Evolutionary conservation across 208 protist genomes (phyloP), one percentile per base, ranked within the genome.

Genomic region (Crithidia mellificae): DNA sequence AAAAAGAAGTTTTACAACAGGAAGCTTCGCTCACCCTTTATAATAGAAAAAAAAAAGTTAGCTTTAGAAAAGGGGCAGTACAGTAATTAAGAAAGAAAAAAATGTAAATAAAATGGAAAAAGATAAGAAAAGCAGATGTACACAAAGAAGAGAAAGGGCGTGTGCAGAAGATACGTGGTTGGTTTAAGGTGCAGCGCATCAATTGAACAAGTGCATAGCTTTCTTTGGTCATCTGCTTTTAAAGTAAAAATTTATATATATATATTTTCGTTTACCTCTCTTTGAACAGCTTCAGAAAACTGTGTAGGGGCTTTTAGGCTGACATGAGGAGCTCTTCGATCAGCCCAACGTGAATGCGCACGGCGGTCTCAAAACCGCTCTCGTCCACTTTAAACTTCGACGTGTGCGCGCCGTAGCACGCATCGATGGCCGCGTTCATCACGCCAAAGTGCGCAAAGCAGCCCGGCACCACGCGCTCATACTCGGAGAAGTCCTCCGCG

Each of bases 401-500:
- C 59, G 63, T 82, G 62, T 88, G 84, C 27, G 69, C 78, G 49
- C 68, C 61, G 55, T 84, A 34, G 49, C 51, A 67, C 17, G 69
- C 61, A 19, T 59, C 69, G 20, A 75, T 75, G 0, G 38, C 34
- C 30, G 74, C 63, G 24, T 69, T 69, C 27, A 65, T 43, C 6
- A 83, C 80, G 25, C 85, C 85, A 34, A 91, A 73, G 69, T 61
- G 67, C 44, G 72, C 79, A 15, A 88, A 74, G 65, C 82, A 91
- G n/a, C 82, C 85, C 6, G 82, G 80, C 36, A 85, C 69, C 38
- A 81, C 68, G 11, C 80, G 73, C 52, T 68, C 68, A 62, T 88
- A 91, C 70, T 88, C 78, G 6, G 74, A 80, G 63, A 91, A 91
- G 71, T 91, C 85, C 29, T 80, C 74, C 1, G 84, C 81, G 20